Conservation (phyloP, 2,329 filamentous ascomycete species). For the Diaporthe citrichinensis region DNA sequence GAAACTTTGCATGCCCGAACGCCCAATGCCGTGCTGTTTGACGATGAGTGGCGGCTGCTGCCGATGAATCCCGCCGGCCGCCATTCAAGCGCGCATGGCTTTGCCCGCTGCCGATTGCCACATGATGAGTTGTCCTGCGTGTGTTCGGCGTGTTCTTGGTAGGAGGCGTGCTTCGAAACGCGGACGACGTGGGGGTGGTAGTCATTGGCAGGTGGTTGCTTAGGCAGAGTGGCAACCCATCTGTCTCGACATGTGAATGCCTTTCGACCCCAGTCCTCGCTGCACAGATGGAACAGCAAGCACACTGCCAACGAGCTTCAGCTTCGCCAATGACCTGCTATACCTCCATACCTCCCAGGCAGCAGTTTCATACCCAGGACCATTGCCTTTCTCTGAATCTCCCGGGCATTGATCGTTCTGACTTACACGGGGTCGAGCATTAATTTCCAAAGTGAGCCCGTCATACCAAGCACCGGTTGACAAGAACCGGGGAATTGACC, state of each 20-base stretch:
- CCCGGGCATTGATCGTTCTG: too few species aligned
- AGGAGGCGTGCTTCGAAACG: background rate
- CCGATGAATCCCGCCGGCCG: background rate
- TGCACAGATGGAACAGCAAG: background rate
- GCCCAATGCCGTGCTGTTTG: background rate
- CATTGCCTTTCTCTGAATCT: too few species aligned
- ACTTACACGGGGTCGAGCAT: background rate
- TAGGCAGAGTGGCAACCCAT: background rate
- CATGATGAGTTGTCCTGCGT: constrained; percentile 2
- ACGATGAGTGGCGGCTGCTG: background rate
- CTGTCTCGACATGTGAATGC: background rate
- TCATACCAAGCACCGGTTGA: background rate
- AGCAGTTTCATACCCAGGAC: too few species aligned
- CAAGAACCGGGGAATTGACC: background rate
- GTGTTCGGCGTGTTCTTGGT: background rate
- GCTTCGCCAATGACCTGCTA: background rate
- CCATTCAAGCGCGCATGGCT: background rate
- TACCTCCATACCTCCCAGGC: too few species aligned
- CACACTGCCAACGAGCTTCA: background rate
- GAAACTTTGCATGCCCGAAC: constrained; percentile 19
- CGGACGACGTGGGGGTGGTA: background rate
- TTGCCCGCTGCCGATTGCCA: background rate
- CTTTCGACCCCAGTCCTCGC: background rate
- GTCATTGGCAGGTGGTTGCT: background rate
- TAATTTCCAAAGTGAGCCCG: background rate